phyloP scores from a whole-genome alignment of 129 eudicot genomes.

The Lactuca sativa region DNA sequence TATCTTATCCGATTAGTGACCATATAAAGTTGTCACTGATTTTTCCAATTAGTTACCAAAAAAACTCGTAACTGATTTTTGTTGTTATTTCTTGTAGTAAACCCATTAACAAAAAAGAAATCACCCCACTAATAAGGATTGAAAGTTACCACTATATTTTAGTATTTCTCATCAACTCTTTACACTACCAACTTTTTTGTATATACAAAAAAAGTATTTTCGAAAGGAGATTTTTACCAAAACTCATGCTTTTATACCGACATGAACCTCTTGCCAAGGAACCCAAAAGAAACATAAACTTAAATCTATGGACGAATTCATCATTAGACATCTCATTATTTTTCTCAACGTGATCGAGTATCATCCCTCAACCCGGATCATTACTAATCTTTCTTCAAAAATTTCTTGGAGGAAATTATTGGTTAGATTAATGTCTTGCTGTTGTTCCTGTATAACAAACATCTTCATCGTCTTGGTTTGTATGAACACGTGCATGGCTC shows the following conservation, averaged over 20 bases:
- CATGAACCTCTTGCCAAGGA: not conserved
- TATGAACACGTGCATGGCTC: conserved; percentile 30
- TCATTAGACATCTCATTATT: not conserved
- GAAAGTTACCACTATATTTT: not conserved
- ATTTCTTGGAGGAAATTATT: not conserved
- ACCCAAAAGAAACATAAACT: not conserved
- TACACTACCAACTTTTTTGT: conserved; percentile 15
- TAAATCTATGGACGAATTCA: not conserved
- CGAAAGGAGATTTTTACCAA: not conserved
- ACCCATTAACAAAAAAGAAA: too few relatives aligned
- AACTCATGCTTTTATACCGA: conserved; percentile 9
- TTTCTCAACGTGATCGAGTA: not conserved
- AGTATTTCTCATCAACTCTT: conserved; percentile 6
- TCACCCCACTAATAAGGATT: too few relatives aligned
- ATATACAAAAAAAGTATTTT: not conserved
- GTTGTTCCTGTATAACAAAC: conserved; percentile 6
- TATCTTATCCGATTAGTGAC: too few relatives aligned
- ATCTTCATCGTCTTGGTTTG: conserved; percentile 19
- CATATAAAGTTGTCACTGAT: too few relatives aligned
- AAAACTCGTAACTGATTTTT: too few relatives aligned
- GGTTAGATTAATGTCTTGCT: conserved; percentile 11
- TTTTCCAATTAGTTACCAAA: too few relatives aligned
- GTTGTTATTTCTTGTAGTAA: too few relatives aligned
- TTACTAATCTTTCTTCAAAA: not conserved
- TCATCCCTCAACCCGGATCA: not conserved